phyloP scores from a whole-genome alignment of 768 basidiomycete species.

The Boletus insuetus region DNA sequence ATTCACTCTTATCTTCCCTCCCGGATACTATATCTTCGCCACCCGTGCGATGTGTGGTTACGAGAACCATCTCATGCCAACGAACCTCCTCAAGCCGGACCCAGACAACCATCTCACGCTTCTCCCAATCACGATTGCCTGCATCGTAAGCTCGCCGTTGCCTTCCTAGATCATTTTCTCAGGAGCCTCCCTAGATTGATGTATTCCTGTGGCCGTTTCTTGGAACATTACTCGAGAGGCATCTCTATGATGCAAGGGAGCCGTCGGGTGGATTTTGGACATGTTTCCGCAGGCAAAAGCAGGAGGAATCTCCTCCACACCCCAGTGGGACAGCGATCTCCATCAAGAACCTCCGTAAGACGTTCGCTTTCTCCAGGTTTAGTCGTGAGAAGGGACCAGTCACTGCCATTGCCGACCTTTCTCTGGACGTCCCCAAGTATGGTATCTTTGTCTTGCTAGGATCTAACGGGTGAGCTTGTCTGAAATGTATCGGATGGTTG shows the following conservation, averaged over 20 bases:
- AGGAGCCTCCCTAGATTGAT: conserved; percentile 46
- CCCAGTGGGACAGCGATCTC: conserved; percentile 55
- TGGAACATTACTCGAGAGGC: conserved; percentile 55
- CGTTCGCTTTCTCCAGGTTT: conserved; percentile 51
- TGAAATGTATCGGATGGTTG: background rate
- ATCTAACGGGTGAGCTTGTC: conserved; percentile 56
- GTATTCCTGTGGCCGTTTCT: conserved; percentile 74
- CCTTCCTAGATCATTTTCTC: conserved; percentile 35
- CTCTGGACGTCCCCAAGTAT: conserved; percentile 62
- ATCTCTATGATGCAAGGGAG: conserved; percentile 58
- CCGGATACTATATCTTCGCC: conserved; percentile 72
- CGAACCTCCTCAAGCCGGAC: conserved; percentile 54
- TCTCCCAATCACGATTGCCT: conserved; percentile 60
- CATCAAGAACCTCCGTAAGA: conserved; percentile 57
- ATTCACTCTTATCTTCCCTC: conserved; percentile 71
- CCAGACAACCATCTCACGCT: conserved; percentile 56
- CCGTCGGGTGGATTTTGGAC: conserved; percentile 29
- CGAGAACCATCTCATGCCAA: conserved; percentile 55
- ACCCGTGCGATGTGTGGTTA: conserved; percentile 66
- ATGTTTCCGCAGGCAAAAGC: conserved; percentile 15
- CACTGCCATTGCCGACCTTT: conserved; percentile 64
- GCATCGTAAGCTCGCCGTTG: conserved; percentile 45
- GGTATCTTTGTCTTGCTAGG: conserved; percentile 80
- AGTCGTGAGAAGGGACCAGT: conserved; percentile 46
- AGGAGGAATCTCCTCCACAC: conserved; percentile 18